Conservation (phyloP, 2,329 filamentous ascomycete species). For the Cladosporium sp. region DNA sequence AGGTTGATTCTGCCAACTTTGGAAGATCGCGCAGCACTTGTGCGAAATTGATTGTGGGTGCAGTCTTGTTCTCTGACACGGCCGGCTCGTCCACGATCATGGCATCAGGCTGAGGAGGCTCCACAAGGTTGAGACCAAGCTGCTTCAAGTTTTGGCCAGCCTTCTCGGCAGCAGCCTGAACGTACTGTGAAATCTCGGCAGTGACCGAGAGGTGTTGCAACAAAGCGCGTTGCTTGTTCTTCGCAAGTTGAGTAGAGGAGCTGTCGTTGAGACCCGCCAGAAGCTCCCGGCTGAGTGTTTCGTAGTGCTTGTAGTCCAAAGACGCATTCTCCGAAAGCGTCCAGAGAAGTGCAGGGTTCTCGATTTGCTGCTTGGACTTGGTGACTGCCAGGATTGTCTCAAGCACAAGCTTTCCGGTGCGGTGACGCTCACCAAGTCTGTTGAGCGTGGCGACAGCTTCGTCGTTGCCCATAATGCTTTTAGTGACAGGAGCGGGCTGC, state of each 20-base stretch:
- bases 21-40: slow-evolving; percentile 10
- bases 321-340: slow-evolving; percentile 12
- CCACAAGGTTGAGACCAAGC: slow-evolving; percentile 13
- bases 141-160: slow-evolving; percentile 9
- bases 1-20: neutral
- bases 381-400: slow-evolving; percentile 17
- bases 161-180: slow-evolving; percentile 6
- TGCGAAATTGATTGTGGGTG: neutral
- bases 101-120: slow-evolving; percentile 7
- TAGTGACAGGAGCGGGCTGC: slow-evolving; percentile 11
- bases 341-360: slow-evolving; percentile 10
- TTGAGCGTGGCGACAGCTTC: slow-evolving; percentile 14
- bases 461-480: slow-evolving; percentile 12
- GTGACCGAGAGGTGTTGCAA: slow-evolving; percentile 10
- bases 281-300: slow-evolving; percentile 10
- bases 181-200: slow-evolving; percentile 11
- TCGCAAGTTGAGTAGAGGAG: neutral
- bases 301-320: slow-evolving; percentile 11
- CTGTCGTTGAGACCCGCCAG: slow-evolving; percentile 2
- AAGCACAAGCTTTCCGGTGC: slow-evolving; percentile 28
- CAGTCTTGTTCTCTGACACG: neutral
- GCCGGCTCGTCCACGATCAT: slow-evolving; percentile 13
- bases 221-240: slow-evolving; percentile 14
- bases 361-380: slow-evolving; percentile 13
- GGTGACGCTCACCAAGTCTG: slow-evolving; percentile 9